Base-by-base conservation (phyloP, 768 basidiomycete species). In the Tricholoma saponaceum region DNA sequence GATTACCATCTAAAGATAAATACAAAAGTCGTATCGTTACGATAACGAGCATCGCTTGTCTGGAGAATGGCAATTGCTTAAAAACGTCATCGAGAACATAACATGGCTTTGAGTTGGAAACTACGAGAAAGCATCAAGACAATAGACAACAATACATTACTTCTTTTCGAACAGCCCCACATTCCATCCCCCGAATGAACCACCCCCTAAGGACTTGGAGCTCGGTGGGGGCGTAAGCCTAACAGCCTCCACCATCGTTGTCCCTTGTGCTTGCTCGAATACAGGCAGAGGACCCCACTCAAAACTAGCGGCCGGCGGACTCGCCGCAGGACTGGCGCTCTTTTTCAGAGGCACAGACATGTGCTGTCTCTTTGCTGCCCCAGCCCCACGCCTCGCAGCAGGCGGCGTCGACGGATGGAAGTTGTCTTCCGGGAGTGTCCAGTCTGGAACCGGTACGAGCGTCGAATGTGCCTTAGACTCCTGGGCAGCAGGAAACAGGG, bases 211-310 rank as follows among this genome's bases (percentile, higher is more conserved):
- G 22, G 44, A 23, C 10, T 46, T 46, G 13, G 44, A 46, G 23
- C 14, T 37, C 18, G 18, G 4, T 18, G 64, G 52, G 6, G 62
- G 59, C 8, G 62, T 61, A 18, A 63, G 54, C 39, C 52, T 60
- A 12, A 64, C 60, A 2, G 69, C 60, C 16, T 63, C 57, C 41
- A 69, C 60, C 51, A 66, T 62, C 1, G 65, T 22, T 35, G 63
- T 67, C 53, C 55, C 55, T 22, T 52, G 52, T 9, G 47, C 46
- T 41, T 54, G 69, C 69, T 69, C 65, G 56, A 80, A 79, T 18
- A 54, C 72, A 3, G 85, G 85, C 57, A 86, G 62, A 1, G 85
- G 84, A 9, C 86, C 86, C 85, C 85, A 87, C 61, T 81, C 76
- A 66, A 86, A 85, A 1, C 72, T 62, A 23, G 77, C 58, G 20